phyloP scores from a whole-genome alignment of 1,139 yeast species.

The Saccharomyces hybrid region DNA sequence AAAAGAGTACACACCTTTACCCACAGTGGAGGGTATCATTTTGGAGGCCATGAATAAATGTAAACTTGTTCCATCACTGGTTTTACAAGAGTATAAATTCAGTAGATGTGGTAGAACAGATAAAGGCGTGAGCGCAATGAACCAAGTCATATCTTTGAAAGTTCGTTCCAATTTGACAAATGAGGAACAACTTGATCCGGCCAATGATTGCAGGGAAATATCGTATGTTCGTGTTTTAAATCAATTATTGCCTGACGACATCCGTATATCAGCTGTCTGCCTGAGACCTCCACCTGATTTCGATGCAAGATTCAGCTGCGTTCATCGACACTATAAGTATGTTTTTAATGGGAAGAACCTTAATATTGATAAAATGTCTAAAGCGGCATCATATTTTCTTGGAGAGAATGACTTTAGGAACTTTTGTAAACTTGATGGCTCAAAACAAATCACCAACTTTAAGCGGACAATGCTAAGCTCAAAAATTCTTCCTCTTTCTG shows the following conservation, averaged over 20 bases:
- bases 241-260: conserved; percentile 70
- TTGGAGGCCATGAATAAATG: conserved; percentile 64
- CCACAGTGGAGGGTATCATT: conserved; percentile 79
- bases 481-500: conserved; percentile 39
- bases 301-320: conserved; percentile 90
- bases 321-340: conserved; percentile 76
- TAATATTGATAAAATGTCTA: conserved; percentile 57
- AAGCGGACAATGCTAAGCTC: conserved; percentile 50
- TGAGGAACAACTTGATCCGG: conserved; percentile 50
- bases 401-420: conserved; percentile 91
- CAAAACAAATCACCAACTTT: conserved; percentile 81
- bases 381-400: conserved; percentile 56
- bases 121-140: conserved; percentile 93
- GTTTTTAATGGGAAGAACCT: conserved; percentile 51
- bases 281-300: conserved; percentile 74
- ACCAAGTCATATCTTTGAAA: conserved; percentile 78
- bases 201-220: conserved; percentile 57
- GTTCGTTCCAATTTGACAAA: conserved; percentile 60
- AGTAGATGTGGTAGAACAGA: conserved; percentile 97
- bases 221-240: conserved; percentile 73
- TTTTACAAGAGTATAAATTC: conserved; percentile 57
- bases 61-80: conserved; percentile 53
- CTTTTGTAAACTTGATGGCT: conserved; percentile 89
- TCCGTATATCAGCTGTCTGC: conserved; percentile 74
- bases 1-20: conserved; percentile 63